Conservation (phyloP, 2,329 filamentous ascomycete species). For the Diaporthe citrichinensis region DNA sequence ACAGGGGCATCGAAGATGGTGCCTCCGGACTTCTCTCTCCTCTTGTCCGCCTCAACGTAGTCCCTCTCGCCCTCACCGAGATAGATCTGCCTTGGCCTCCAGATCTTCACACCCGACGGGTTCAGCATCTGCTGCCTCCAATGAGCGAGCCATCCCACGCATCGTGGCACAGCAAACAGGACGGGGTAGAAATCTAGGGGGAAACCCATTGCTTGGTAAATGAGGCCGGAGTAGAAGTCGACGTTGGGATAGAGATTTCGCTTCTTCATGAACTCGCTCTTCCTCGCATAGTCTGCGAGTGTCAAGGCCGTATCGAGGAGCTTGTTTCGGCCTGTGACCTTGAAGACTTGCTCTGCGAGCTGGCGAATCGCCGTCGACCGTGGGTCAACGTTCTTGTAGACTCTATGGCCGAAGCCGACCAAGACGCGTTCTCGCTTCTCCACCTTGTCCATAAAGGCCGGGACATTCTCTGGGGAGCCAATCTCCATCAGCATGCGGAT, state of each 20-base stretch:
- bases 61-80: constrained; percentile 59
- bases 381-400: constrained; percentile 69
- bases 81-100: constrained; percentile 64
- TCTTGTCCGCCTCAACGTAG: constrained; percentile 56
- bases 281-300: constrained; percentile 60
- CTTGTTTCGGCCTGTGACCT: constrained; percentile 64
- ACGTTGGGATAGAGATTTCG: constrained; percentile 64
- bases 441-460: constrained; percentile 63
- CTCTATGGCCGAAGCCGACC: constrained; percentile 69
- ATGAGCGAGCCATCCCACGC: constrained; percentile 66
- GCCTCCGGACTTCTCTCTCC: constrained; percentile 50
- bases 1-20: constrained; percentile 54
- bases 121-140: constrained; percentile 66
- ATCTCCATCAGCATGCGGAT: constrained; percentile 68
- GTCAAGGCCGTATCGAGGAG: constrained; percentile 63
- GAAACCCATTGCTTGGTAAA: constrained; percentile 68
- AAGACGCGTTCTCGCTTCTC: constrained; percentile 65
- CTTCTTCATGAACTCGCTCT: constrained; percentile 64
- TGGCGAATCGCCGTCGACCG: constrained; percentile 63
- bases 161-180: constrained; percentile 64
- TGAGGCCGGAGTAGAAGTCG: constrained; percentile 66
- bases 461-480: constrained; percentile 64
- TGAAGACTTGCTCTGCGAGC: constrained; percentile 64
- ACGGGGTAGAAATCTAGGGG: constrained; percentile 67
- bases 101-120: constrained; percentile 63